These are phyloP conservation scores for Puccinia coronata DNA, from an alignment of 1,284 basidiomycete genomes.

Conservation along the genomic window DNA sequence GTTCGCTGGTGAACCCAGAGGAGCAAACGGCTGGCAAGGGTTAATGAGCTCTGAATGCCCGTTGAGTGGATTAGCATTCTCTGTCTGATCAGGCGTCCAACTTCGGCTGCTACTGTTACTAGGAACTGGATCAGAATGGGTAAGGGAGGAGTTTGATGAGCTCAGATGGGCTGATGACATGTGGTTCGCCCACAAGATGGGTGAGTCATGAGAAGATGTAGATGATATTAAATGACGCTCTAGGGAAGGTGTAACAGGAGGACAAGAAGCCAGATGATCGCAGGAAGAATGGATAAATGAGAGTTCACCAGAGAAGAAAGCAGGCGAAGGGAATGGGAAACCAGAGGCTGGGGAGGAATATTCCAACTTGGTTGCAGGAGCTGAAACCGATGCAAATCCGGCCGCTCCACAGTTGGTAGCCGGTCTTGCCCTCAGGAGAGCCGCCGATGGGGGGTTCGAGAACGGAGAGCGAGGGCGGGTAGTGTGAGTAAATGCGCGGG, in stretches of 20 bases:
- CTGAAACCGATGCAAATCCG: conserved; percentile 1
- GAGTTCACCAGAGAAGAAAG: not conserved
- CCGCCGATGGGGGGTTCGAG: conserved; percentile 17
- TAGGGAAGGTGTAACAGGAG: not conserved
- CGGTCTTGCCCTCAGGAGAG: not conserved
- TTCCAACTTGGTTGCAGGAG: conserved; percentile 16
- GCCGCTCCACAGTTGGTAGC: not conserved
- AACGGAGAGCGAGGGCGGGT: conserved; percentile 6
- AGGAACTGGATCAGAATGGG: conserved; percentile 13
- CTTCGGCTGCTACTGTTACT: conserved; percentile 35
- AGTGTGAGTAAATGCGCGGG: not conserved
- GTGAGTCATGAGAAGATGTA: conserved; percentile 4
- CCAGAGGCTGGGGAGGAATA: conserved; percentile 25
- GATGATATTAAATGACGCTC: conserved; percentile 16
- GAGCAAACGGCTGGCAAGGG: not conserved
- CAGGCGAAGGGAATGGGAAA: conserved; percentile 14
- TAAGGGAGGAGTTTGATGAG: conserved; percentile 26
- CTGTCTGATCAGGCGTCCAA: conserved; percentile 36
- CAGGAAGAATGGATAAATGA: not conserved
- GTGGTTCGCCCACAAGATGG: conserved; percentile 2
- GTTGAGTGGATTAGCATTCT: not conserved
- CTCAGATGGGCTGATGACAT: not conserved
- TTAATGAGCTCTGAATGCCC: not conserved
- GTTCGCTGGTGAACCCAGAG: conserved; percentile 12
- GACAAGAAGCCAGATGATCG: not conserved